These are phyloP conservation scores for Paecilomyces sp. DNA, from an alignment of 2,329 filamentous ascomycete species.

Conservation along the genomic window DNA sequence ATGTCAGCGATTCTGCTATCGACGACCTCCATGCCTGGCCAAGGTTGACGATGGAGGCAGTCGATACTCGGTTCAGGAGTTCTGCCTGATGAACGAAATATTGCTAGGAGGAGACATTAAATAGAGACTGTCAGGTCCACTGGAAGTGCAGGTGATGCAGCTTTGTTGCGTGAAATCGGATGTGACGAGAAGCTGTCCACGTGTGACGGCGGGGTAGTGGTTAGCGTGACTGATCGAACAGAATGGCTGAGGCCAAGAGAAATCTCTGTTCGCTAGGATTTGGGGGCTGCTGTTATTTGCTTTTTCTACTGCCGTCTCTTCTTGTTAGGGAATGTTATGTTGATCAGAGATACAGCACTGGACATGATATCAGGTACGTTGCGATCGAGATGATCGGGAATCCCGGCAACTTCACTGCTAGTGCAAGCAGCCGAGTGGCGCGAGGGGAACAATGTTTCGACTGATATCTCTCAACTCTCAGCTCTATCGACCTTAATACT, in stretches of 20 bases:
- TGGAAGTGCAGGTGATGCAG: not conserved
- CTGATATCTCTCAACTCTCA: no score
- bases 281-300: not conserved
- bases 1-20: not conserved
- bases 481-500: no score
- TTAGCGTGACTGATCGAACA: not conserved
- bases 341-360: no score
- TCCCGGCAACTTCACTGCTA: no score
- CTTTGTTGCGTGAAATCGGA: not conserved
- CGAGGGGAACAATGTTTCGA: no score
- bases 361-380: no score
- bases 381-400: no score
- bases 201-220: not conserved
- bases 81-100: not conserved
- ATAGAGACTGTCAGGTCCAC: not conserved
- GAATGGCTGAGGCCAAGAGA: not conserved
- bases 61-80: not conserved
- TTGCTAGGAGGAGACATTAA: not conserved
- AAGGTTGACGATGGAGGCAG: not conserved
- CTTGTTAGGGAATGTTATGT: not conserved
- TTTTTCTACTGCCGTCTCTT: not conserved
- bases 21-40: not conserved
- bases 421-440: no score
- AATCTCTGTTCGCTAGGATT: not conserved
- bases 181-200: not conserved